These are phyloP conservation scores for Coniochaeta ligniaria DNA, from an alignment of 2,329 filamentous ascomycete genomes.

Conservation along the genomic window DNA sequence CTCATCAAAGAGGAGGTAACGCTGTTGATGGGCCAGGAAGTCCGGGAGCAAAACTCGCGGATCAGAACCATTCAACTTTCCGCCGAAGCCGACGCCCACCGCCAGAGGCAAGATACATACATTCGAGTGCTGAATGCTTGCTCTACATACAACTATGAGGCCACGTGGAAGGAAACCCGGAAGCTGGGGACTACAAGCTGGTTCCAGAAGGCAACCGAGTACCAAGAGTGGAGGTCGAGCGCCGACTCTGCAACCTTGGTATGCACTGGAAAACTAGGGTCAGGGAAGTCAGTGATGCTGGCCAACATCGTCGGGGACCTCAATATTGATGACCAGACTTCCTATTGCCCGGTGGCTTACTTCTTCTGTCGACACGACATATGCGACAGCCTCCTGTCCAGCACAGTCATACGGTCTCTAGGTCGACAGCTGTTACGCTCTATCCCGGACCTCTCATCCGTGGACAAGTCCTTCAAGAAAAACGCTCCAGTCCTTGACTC, in stretches of 20 bases:
- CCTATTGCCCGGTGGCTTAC: conserved; percentile 15
- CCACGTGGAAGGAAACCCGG: conserved; percentile 31
- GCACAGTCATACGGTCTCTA: conserved; percentile 23
- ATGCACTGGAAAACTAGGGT: conserved; percentile 31
- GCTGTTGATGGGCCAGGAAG: conserved; percentile 15
- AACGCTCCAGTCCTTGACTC: not conserved
- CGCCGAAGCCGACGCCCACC: conserved; percentile 9
- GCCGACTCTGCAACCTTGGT: conserved; percentile 19
- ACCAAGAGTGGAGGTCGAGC: conserved; percentile 11
- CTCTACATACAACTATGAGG: conserved; percentile 31
- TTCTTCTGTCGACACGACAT: conserved; percentile 26
- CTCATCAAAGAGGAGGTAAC: conserved; percentile 27
- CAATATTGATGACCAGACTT: conserved; percentile 11
- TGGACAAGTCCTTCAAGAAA: conserved; percentile 4
- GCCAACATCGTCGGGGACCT: conserved; percentile 35
- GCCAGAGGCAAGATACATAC: not conserved
- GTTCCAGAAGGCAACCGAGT: conserved; percentile 9
- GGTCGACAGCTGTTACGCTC: conserved; percentile 26
- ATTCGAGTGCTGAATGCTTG: conserved; percentile 27
- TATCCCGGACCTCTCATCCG: conserved; percentile 13
- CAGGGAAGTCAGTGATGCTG: conserved; percentile 35
- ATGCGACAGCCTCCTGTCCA: conserved; percentile 17
- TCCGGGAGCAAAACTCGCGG: conserved; percentile 13
- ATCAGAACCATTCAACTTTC: conserved; percentile 15
- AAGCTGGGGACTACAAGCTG: conserved; percentile 28